Evolutionary conservation across 2,329 filamentous ascomycete genomes (phyloP), one percentile per base, ranked within the genome.

Genomic region (Trichoderma sp.): DNA sequence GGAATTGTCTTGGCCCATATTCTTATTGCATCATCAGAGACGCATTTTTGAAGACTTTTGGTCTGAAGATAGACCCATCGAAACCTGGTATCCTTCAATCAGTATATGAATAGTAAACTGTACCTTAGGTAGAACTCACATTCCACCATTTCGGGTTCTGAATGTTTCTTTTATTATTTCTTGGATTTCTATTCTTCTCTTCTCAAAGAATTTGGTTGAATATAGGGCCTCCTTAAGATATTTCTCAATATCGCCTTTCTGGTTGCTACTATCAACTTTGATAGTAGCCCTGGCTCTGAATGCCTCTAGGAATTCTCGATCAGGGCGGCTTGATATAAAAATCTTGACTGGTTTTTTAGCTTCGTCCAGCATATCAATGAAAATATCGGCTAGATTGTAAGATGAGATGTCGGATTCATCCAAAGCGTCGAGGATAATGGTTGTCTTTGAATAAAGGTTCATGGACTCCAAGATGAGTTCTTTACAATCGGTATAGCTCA

Each of bases 11-110:
- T 35, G 2, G 72, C 53, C 53, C 72, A 73, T 7, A 37, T 16
- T 2, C 65, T 19, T 10, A 74, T 53, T 21, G 72, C 72, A 19
- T 60, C 33, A 16, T 71, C 21, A 3, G 64, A 59, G 7, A 66
- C 21, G 4, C 70, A 69, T 10, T 68, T 49, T 5, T 62, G 24
- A 0, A 73, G 65, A 5, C 67, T 56, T 10, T 69, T 31, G 24
- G 70, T 68, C 21, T 73, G 72, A 13, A 74, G 68, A 5, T 72
- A 40, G 27, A 72, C 72, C 72, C 72, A 74, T 65, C 71, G 72
- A 49, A 74, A 74, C 72, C 72, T 73, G n/a, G 5, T 4, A 65
- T 29, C 7, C 4, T 29, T 43, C n/a, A 35, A 53, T 35, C 7
- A 35, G 24, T 5, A 33, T 33, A 10, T 33, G 10, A 33, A 10